Conservation (phyloP, 805 yeast species). For the Metschnikowia similis region DNA sequence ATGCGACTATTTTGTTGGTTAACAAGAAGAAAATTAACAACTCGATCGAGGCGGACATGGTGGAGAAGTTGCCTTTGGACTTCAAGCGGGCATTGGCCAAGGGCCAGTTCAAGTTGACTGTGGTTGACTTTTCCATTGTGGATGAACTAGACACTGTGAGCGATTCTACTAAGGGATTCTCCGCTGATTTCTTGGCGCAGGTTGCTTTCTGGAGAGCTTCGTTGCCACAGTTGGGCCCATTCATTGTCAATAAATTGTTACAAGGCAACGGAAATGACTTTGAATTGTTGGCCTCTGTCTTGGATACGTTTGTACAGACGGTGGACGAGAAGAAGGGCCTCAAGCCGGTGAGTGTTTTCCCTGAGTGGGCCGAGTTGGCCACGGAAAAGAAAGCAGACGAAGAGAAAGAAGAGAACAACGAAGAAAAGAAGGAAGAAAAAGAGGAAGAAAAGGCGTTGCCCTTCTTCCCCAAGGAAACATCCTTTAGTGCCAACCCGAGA, state of each 20-base stretch:
- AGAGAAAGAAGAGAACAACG: slow-evolving; percentile 14
- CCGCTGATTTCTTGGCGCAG: slow-evolving; percentile 67
- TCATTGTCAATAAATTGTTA: slow-evolving; percentile 70
- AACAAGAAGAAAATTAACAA: slow-evolving; percentile 30
- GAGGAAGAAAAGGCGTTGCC: slow-evolving; percentile 33
- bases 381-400: slow-evolving; percentile 19
- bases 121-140: slow-evolving; percentile 59
- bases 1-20: slow-evolving; percentile 49
- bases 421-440: slow-evolving; percentile 17
- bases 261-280: slow-evolving; percentile 80
- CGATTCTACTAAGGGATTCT: slow-evolving; percentile 67
- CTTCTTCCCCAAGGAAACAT: slow-evolving; percentile 55
- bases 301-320: slow-evolving; percentile 61
- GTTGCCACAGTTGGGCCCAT: slow-evolving; percentile 57
- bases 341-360: slow-evolving; percentile 30
- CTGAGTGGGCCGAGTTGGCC: slow-evolving; percentile 31
- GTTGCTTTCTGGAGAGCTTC: slow-evolving; percentile 75
- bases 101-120: slow-evolving; percentile 49
- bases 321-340: slow-evolving; percentile 44
- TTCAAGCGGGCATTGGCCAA: slow-evolving; percentile 51
- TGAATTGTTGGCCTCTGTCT: slow-evolving; percentile 70
- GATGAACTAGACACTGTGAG: slow-evolving; percentile 53
- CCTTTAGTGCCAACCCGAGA: slow-evolving; percentile 63
- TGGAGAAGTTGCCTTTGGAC: slow-evolving; percentile 48
- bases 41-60: slow-evolving; percentile 45